Conservation (phyloP, 257 asterid species). For the Anisodus tanguticus region DNA sequence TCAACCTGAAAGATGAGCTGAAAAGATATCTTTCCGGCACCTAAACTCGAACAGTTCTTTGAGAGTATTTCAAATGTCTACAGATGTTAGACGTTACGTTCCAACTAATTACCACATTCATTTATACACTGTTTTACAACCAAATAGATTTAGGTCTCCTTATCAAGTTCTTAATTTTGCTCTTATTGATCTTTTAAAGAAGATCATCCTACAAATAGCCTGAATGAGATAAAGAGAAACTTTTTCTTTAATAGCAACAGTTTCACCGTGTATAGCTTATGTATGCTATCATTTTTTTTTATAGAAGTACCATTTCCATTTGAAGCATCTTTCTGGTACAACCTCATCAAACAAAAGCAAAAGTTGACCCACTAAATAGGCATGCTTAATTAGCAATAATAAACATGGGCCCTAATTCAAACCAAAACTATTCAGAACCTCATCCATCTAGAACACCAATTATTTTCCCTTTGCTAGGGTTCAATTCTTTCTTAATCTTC, state of each 20-base stretch:
- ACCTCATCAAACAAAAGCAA: not conserved
- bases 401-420: not conserved
- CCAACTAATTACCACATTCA: conserved; percentile 5
- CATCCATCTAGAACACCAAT: not conserved
- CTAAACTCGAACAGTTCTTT: not conserved
- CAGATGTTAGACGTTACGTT: not conserved
- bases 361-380: not conserved
- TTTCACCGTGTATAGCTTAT: not conserved
- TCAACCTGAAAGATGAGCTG: conserved; percentile 14
- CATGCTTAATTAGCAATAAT: not conserved
- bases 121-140: not conserved
- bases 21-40: not conserved
- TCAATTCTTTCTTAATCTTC: not conserved
- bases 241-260: not conserved
- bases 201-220: not conserved
- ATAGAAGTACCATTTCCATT: not conserved
- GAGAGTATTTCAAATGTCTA: not conserved
- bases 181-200: not conserved
- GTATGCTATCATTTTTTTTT: not conserved
- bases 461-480: not conserved
- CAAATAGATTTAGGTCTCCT: not conserved
- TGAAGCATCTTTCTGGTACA: not conserved
- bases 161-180: not conserved
- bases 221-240: not conserved
- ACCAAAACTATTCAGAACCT: not conserved